Evolutionary conservation across 208 protist genomes (phyloP), one percentile per base, ranked within the genome.

Genomic region (Trypanosomatidae sp.): DNA sequence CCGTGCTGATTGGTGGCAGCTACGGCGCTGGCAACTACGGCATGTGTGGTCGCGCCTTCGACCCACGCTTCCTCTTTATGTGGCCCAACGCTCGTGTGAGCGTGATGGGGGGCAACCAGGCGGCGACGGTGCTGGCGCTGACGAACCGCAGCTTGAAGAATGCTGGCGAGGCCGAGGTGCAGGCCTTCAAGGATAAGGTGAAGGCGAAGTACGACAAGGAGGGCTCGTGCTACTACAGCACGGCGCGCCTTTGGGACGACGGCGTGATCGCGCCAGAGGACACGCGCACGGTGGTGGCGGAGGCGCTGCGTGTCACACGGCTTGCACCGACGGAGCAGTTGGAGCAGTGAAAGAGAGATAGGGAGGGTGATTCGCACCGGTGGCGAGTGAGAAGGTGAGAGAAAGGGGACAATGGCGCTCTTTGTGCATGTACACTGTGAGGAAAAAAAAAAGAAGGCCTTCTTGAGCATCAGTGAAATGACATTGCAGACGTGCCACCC

Each of bases 11-110:
- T 68, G 98, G 98, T 55, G 98, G 97, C 59, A 97, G 86, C 81
- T 99, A 98, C 83, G 98, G 98, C 53, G 98, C 97, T 4, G 98
- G 98, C 65, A 99, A 99, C 79, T 99, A 99, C 83, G 98, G 95
- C 71, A 99, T 99, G 98, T 99, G 98, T 80, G 98, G 97, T n/a
- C 80, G 92, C 50, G 90, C 90, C 60, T 97, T 91, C 71, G 85
- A 91, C 28, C 90, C 92, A 50, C 80, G 92, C 39, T 99, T 99
- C 81, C 67, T 99, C 39, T 99, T 90, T 53, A 99, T 98, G 96
- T 99, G 97, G 98, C 98, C 98, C 22, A 99, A 99, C 77, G 86
- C 97, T 1, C 86, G 93, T 44, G 99, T 99, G 44, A 91, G 87
- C 69, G 98, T 99, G 25, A 99, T 99, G 98, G 98, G 98, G 46